A percentile compares a stretch with the other conserved stretches of the same genome.
These are phyloP conservation scores for Aegilops speltoides DNA, from an alignment of 176 grass and related monocot genomes.

Conservation along the genomic window DNA sequence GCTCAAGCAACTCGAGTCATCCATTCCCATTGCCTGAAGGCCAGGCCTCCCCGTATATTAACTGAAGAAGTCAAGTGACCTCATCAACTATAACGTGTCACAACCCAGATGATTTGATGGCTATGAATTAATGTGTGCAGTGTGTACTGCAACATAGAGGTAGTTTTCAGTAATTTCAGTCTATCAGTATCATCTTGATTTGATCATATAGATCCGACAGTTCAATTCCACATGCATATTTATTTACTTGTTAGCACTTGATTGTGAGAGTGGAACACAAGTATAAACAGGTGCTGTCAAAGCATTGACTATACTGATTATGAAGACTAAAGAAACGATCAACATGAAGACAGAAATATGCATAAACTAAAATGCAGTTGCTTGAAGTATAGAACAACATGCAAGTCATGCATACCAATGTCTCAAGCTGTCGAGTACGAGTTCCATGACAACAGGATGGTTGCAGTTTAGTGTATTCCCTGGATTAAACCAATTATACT, in stretches of 20 bases:
- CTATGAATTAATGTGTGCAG: neutral
- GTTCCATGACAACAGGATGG: constrained; percentile 95
- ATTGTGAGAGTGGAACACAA: neutral
- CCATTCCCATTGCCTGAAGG: neutral
- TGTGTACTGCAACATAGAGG: constrained; percentile 15
- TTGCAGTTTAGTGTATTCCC: constrained; percentile 99
- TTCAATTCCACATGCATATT: constrained; percentile 21
- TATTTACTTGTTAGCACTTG: constrained; percentile 20
- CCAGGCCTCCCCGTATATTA: neutral
- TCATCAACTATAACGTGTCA: constrained; percentile 17
- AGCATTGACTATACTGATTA: constrained; percentile 14
- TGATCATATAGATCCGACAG: constrained; percentile 1
- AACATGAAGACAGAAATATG: constrained; percentile 25
- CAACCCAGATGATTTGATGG: constrained; percentile 21
- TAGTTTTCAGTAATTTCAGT: neutral
- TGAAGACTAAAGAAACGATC: constrained; percentile 20
- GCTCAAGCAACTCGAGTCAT: neutral
- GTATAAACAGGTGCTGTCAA: neutral
- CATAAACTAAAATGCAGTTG: constrained; percentile 19
- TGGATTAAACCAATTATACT: constrained; percentile 36
- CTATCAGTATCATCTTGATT: constrained; percentile 4
- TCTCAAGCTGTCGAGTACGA: constrained; percentile 93
- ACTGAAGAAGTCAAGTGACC: neutral
- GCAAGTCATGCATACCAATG: constrained; percentile 67
- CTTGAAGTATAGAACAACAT: constrained; percentile 17